Base-by-base conservation (phyloP, 345 rosid species). In the Boechera divaricarpa region DNA sequence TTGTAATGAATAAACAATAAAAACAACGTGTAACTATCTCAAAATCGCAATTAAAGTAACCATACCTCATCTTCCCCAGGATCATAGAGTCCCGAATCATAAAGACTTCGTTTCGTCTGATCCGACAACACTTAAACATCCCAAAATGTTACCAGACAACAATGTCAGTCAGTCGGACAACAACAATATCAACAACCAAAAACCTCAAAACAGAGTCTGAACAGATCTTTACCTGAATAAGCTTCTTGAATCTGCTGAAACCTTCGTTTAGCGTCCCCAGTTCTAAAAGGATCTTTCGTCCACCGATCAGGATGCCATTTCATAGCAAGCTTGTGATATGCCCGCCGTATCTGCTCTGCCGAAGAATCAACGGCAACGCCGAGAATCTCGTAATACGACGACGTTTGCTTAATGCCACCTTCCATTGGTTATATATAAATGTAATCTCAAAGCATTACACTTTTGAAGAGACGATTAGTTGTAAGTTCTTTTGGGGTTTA, bases 231-330 rank as follows among this genome's bases (percentile, higher is more conserved):
- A 94, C 98, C 98, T 18, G 97, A 85, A 63, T 95, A 95, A 21
- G 99, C 99, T 82, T 95, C 98, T 76, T 95, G 99, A 67, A 95
- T 91, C 82, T 88, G 87, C 81, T 92, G 99, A 63, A 95, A 95
- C 78, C 85, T 87, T 38, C 85, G 87, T 52, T 95, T 89, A 7
- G 98, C 96, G 51, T 95, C 98, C 3, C 88, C 92, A 5, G 86
- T 84, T 4, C 64, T 71, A 24, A 72, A 82, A 1, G 90, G 89
- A 24, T 87, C 85, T 62, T 77, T 69, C 6, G 84, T 77, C 83
- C 80, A 87, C 75, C 89, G 88, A 76, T 95, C 99, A 42, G 99
- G 99, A 60, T 92, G 99, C 99, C 99, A 95, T 83, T 77, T 90
- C 99, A 91, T 83, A 55, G 99, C 99, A 24, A 92, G 91, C 63